phyloP scores from a whole-genome alignment of 306 rosid species.

The Macrotyloma uniflorum region DNA sequence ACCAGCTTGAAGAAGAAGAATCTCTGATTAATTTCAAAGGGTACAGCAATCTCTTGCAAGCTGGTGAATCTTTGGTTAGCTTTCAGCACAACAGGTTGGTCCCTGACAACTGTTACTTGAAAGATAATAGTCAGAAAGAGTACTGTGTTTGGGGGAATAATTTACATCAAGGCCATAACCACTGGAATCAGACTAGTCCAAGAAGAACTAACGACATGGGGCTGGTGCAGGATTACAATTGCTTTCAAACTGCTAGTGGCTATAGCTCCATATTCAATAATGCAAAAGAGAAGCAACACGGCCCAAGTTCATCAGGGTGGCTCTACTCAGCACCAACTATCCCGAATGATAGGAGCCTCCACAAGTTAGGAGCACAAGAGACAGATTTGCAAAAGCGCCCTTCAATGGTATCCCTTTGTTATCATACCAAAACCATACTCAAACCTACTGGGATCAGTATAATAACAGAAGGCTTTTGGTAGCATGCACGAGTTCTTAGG shows the following conservation, averaged over 20 bases:
- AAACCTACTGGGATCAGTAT: too few relatives aligned
- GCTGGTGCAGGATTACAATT: slow-evolving; percentile 44
- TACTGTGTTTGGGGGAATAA: slow-evolving; percentile 38
- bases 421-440: neutral
- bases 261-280: slow-evolving; percentile 36
- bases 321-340: slow-evolving; percentile 50
- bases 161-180: slow-evolving; percentile 31
- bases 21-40: slow-evolving; percentile 62
- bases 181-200: slow-evolving; percentile 47
- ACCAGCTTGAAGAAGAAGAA: slow-evolving; percentile 43
- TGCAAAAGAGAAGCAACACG: slow-evolving; percentile 46
- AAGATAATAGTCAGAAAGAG: slow-evolving; percentile 37
- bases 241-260: slow-evolving; percentile 57
- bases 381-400: slow-evolving; percentile 51
- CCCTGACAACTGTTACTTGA: slow-evolving; percentile 26
- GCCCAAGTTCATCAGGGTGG: slow-evolving; percentile 54
- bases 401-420: slow-evolving; percentile 48
- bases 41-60: slow-evolving; percentile 26
- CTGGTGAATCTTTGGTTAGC: slow-evolving; percentile 61
- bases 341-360: slow-evolving; percentile 39
- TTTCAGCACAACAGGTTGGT: slow-evolving; percentile 51
- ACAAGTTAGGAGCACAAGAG: slow-evolving; percentile 45
- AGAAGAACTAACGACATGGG: slow-evolving; percentile 30
- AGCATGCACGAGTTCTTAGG: neutral
- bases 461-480: too few relatives aligned